These are phyloP conservation scores for Russula lepida DNA, from an alignment of 768 basidiomycete species.

Conservation along the genomic window DNA sequence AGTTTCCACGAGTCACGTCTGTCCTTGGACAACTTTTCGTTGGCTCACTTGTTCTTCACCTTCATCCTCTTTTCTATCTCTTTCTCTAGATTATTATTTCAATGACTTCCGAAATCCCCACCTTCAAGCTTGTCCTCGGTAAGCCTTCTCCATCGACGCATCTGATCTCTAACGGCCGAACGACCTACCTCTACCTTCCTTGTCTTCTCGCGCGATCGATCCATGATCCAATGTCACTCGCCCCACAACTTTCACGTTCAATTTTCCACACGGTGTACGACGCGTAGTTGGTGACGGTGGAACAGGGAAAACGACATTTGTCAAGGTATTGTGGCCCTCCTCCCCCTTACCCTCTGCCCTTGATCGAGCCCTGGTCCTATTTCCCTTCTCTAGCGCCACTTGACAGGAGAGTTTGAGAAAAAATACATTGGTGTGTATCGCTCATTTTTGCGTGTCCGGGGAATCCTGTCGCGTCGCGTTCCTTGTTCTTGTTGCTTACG, in stretches of 20 bases:
- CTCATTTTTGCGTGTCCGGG: not conserved
- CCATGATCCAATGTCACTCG: conserved; percentile 19
- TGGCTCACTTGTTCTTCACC: conserved; percentile 11
- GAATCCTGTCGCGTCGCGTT: not conserved
- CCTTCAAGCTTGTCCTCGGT: conserved; percentile 99
- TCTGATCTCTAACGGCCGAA: conserved; percentile 16
- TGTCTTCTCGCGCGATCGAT: conserved; percentile 49
- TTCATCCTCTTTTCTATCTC: conserved; percentile 35
- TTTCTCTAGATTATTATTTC: conserved; percentile 24
- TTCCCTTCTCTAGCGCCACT: conserved; percentile 62
- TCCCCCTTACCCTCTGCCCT: conserved; percentile 18
- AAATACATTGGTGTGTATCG: conserved; percentile 85
- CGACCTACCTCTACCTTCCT: conserved; percentile 16
- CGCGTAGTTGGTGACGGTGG: conserved; percentile 86
- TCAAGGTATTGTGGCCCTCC: conserved; percentile 60
- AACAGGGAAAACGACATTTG: conserved; percentile 97
- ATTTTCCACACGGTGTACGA: conserved; percentile 20
- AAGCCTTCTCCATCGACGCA: conserved; percentile 28
- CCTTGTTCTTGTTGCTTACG: conserved; percentile 10
- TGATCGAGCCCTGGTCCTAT: conserved; percentile 54
- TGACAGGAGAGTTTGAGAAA: conserved; percentile 99
- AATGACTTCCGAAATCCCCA: conserved; percentile 57
- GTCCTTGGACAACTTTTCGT: not conserved
- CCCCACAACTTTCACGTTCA: conserved; percentile 16
- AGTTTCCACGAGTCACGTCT: conserved; percentile 18